phyloP scores from a whole-genome alignment of 768 basidiomycete species.

The Lactarius quietus region DNA sequence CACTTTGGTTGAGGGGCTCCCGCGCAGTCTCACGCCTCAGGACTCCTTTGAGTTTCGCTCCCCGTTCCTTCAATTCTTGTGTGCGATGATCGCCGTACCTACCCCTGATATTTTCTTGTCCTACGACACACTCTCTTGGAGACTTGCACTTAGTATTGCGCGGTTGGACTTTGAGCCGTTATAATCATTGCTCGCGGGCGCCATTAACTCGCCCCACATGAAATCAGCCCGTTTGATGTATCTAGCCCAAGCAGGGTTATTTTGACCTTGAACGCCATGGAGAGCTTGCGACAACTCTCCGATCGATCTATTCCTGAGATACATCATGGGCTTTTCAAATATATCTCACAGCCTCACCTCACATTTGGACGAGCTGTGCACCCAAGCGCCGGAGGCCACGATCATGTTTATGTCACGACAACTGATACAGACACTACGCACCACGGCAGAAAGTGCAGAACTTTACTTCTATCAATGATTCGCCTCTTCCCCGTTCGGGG shows the following conservation, averaged over 20 bases:
- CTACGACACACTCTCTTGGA: neutral
- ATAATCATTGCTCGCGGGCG: neutral
- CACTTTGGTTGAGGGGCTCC: too few relatives aligned
- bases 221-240: neutral
- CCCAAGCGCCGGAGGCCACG: neutral
- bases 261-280: neutral
- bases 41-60: too few relatives aligned
- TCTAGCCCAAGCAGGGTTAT: neutral
- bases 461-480: neutral
- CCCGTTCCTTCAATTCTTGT: neutral
- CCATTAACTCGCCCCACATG: neutral
- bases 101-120: neutral
- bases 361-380: neutral
- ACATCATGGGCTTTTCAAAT: neutral
- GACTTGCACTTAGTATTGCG: neutral
- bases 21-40: too few relatives aligned
- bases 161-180: neutral
- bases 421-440: neutral
- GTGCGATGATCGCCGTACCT: neutral
- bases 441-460: neutral
- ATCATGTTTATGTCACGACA: neutral
- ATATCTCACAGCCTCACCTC: neutral
- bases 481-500: neutral
- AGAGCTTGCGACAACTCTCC: neutral
- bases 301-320: neutral